Evolutionary conservation across 257 asterid genomes (phyloP).

Genomic region (Solanum gandarillasii): DNA sequence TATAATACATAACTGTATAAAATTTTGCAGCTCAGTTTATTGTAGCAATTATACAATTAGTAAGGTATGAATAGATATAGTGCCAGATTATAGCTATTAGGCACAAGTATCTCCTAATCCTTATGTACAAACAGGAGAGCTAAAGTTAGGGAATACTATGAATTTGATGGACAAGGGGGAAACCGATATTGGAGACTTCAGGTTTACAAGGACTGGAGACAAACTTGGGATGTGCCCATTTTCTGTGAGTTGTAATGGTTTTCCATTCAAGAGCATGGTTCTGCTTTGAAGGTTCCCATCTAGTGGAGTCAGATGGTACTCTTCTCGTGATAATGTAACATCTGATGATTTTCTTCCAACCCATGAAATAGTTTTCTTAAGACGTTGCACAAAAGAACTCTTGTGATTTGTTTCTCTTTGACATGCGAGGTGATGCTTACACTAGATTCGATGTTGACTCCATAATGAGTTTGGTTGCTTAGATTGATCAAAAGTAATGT

Average conservation of each 20-base stretch:
- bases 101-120: background rate
- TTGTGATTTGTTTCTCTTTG: slow-evolving; percentile 8
- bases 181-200: slow-evolving; percentile 30
- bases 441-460: slow-evolving; percentile 33
- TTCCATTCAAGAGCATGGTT: slow-evolving; percentile 51
- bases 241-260: slow-evolving; percentile 30
- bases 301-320: slow-evolving; percentile 66
- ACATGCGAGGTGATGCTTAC: background rate
- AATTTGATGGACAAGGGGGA: slow-evolving; percentile 63
- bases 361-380: slow-evolving; percentile 66
- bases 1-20: background rate
- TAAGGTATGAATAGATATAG: background rate
- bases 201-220: slow-evolving; percentile 25
- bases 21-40: background rate
- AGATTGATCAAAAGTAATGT: slow-evolving; percentile 70
- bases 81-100: background rate
- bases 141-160: slow-evolving; percentile 49
- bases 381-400: slow-evolving; percentile 22
- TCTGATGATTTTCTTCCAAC: slow-evolving; percentile 61
- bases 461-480: slow-evolving; percentile 53
- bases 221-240: slow-evolving; percentile 39
- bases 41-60: background rate
- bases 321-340: slow-evolving; percentile 44
- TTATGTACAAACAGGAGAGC: slow-evolving; percentile 37
- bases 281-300: slow-evolving; percentile 44